phyloP scores from a whole-genome alignment of 768 basidiomycete species.

The Mycena pura region DNA sequence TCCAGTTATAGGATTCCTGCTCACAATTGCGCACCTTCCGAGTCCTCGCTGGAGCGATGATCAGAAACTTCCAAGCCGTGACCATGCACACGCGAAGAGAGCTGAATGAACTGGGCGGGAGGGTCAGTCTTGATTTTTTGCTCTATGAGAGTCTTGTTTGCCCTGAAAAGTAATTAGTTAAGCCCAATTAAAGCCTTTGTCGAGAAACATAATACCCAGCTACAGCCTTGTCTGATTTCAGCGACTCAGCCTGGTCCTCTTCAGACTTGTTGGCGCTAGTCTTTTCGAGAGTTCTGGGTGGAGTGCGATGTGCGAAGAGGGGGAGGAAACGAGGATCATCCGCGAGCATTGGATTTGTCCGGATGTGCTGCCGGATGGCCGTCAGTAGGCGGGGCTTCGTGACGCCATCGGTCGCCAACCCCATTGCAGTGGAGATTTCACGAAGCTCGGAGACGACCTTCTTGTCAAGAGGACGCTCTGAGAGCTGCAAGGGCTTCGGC shows the following conservation, averaged over 20 bases:
- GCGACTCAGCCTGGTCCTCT: neutral
- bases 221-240: neutral
- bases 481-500: neutral
- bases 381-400: neutral
- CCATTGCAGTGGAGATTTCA: neutral
- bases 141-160: neutral
- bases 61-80: no score
- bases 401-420: neutral
- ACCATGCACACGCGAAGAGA: no score
- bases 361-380: neutral
- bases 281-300: neutral
- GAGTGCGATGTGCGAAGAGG: neutral
- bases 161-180: neutral
- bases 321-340: neutral
- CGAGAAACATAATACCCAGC: neutral
- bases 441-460: neutral
- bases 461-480: neutral
- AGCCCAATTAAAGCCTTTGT: neutral
- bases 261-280: neutral
- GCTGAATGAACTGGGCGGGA: neutral
- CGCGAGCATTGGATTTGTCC: neutral
- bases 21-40: no score
- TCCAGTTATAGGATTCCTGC: no score
- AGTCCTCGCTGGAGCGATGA: no score
- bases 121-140: neutral